Percentiles rank a stretch among this genome's conserved stretches.
phyloP scores from a whole-genome alignment of 352 stramenopile genomes.

The Globisporangium canariense region DNA sequence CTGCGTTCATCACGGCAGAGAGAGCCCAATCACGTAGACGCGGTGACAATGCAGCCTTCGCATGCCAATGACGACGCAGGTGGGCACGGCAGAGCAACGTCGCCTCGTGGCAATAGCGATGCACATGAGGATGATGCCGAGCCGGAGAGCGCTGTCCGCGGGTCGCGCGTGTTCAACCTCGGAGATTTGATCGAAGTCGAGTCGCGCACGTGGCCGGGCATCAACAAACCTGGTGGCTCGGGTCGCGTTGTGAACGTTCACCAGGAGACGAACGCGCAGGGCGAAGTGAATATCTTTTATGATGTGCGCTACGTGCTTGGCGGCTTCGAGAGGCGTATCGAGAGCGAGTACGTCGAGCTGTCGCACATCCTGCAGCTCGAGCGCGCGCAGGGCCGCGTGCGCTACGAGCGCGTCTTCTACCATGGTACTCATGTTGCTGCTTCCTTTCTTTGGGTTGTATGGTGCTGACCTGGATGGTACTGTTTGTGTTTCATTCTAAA shows the following conservation, averaged over 20 bases:
- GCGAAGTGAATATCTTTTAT: slow-evolving; percentile 40
- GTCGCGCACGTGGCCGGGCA: slow-evolving; percentile 79
- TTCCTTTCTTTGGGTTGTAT: neutral
- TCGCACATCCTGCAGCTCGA: slow-evolving; percentile 38
- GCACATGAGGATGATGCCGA: neutral
- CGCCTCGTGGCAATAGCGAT: neutral
- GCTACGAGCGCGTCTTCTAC: slow-evolving; percentile 55
- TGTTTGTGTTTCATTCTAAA: slow-evolving; percentile 10
- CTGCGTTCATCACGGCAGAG: neutral
- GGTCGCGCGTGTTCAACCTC: slow-evolving; percentile 25
- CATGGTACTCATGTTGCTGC: slow-evolving; percentile 25
- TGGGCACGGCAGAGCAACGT: neutral
- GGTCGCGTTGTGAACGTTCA: slow-evolving; percentile 53
- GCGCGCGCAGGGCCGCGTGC: slow-evolving; percentile 32
- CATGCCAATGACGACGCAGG: neutral
- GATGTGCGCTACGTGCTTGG: slow-evolving; percentile 82
- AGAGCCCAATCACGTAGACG: neutral
- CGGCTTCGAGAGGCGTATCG: slow-evolving; percentile 72
- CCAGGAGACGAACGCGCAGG: slow-evolving; percentile 22
- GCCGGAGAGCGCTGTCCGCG: neutral
- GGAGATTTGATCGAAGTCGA: slow-evolving; percentile 59
- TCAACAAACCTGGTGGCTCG: slow-evolving; percentile 81
- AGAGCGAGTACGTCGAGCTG: slow-evolving; percentile 59
- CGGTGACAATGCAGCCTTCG: neutral
- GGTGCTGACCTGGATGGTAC: neutral